Evolutionary conservation across 2,329 filamentous ascomycete genomes (phyloP), one percentile per base, ranked within the genome.

Genomic region (Apiospora koreana): DNA sequence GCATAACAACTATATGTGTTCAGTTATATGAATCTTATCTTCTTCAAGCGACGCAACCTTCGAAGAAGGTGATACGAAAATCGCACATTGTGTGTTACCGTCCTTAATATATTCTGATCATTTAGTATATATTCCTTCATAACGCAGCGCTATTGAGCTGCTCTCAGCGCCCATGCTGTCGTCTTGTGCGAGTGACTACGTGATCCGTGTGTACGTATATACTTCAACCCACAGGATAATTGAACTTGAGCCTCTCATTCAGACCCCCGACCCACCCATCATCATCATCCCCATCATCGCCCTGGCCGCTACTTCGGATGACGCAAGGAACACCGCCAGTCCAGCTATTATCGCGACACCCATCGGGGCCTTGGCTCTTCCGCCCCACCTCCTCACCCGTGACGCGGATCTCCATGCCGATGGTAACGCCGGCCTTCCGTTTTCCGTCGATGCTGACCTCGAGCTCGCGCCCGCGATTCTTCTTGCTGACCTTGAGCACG

Each of bases 201-300:
- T 8, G 8, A 35, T 8, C 8, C 35, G 35, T 8, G 35, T 35
- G 35, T 8, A 35, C 35, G 35, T 35, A 43, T 23, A 38, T 42
- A 23, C 38, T 21, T 69, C 50, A 72, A 5, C 96, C 96, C 85
- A 98, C 98, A 0, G 95, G 95, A 82, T 97, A 94, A 80, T 99
- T 99, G 80, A 98, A 99, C 83, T 99, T 99, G 75, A 99, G 83
- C 77, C 98, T 80, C 12, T 94, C 94, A 78, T 97, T 99, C 78
- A 99, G 82, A 0, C 96, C 95, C 0, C 95, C 95, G 2, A 99
- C 95, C 96, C 96, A 99, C 23, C 95, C 94, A 80, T 98, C 95
- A 76, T 98, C 94, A 64, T 91, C 88, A 73, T 91, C 88, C 10
- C 77, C 82, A 5, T 76, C 76, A 46, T 80, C 80, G 74, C 75